phyloP scores from a whole-genome alignment of 352 stramenopile genomes.

The Pythium periplocum region DNA sequence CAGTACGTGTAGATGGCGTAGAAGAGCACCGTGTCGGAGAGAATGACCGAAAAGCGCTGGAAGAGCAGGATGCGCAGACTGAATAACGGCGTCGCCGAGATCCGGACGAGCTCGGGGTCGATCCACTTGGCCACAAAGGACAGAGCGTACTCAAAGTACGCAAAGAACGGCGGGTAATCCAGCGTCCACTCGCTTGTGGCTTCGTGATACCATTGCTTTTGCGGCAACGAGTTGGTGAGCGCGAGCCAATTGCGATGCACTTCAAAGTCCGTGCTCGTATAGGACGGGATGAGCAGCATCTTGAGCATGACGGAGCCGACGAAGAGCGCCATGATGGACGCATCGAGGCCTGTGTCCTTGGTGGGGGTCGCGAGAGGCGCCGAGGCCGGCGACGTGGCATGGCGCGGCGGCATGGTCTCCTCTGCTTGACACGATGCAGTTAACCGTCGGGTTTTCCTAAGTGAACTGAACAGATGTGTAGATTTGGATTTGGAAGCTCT shows the following conservation, averaged over 20 bases:
- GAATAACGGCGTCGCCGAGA: constrained; percentile 58
- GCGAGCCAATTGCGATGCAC: constrained; percentile 99
- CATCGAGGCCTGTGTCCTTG: constrained; percentile 17
- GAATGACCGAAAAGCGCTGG: constrained; percentile 91
- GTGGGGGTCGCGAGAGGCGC: too few relatives aligned
- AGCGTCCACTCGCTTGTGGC: constrained; percentile 94
- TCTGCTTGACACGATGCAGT: too few relatives aligned
- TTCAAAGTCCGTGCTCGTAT: constrained; percentile 97
- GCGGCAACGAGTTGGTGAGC: constrained; percentile 88
- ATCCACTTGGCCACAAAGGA: constrained; percentile 48
- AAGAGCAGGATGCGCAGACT: constrained; percentile 78
- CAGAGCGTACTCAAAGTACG: constrained; percentile 93
- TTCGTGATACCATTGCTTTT: constrained; percentile 95
- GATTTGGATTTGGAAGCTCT: not conserved
- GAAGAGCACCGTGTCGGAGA: constrained; percentile 88
- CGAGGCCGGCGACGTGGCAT: too few relatives aligned
- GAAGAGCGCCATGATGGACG: constrained; percentile 40
- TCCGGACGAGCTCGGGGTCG: constrained; percentile 57
- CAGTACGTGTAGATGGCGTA: constrained; percentile 72
- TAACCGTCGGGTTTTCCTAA: too few relatives aligned
- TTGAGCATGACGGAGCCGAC: constrained; percentile 63
- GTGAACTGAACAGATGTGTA: too few relatives aligned
- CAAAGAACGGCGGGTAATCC: constrained; percentile 98
- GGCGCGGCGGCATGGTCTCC: too few relatives aligned
- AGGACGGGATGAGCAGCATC: constrained; percentile 89